Conservation (phyloP, 768 basidiomycete genomes). For the Tylopilus plumbeoviolaceoides region DNA sequence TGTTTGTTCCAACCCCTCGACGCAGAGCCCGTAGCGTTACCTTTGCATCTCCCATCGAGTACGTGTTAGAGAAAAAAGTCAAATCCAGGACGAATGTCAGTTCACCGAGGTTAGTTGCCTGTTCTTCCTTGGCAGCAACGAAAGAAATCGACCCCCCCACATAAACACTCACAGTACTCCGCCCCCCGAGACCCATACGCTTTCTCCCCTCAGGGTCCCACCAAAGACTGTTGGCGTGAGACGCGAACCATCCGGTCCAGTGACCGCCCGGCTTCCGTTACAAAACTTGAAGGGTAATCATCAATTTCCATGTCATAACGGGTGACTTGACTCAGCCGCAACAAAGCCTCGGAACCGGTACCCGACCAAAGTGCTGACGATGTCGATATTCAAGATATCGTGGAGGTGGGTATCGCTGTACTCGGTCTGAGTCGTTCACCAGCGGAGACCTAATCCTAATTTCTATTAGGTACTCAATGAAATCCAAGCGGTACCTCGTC, state of each 20-base stretch:
- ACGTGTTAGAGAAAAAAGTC: conserved; percentile 3
- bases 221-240: not conserved
- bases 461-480: conserved; percentile 43
- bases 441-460: not conserved
- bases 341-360: not conserved
- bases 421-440: not conserved
- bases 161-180: not conserved
- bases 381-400: conserved; percentile 34
- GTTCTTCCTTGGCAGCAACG: not conserved
- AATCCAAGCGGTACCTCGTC: conserved; percentile 40
- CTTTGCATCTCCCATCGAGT: conserved; percentile 28
- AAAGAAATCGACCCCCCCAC: not conserved
- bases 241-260: conserved; percentile 1
- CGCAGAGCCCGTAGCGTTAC: conserved; percentile 23
- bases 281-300: conserved; percentile 7
- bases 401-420: conserved; percentile 34
- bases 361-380: conserved; percentile 3
- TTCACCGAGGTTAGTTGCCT: conserved; percentile 7
- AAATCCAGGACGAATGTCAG: not conserved
- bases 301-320: not conserved
- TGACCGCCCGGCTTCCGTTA: not conserved
- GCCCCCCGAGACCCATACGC: conserved; percentile 6
- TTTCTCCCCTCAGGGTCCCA: conserved; percentile 18
- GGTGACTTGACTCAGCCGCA: not conserved
- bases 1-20: conserved; percentile 1